A percentile compares a stretch with the other conserved stretches of the same genome.
Evolutionary conservation across 768 basidiomycete species (phyloP).

Genomic region (Pulveroboletus sp.): DNA sequence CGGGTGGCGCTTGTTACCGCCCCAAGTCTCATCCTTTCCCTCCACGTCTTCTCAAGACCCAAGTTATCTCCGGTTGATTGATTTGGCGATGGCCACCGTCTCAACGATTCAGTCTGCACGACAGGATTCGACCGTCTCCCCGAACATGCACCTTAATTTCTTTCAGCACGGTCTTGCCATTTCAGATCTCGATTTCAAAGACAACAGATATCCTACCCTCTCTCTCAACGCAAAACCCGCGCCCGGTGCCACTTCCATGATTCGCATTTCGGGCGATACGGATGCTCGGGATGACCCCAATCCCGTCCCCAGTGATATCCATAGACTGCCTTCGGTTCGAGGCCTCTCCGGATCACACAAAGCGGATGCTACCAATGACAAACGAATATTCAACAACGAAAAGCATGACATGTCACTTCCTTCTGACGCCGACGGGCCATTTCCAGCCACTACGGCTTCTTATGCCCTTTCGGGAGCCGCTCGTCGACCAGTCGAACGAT

Average conservation of each 20-base stretch:
- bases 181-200: slow-evolving; percentile 59
- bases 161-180: slow-evolving; percentile 53
- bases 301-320: slow-evolving; percentile 11
- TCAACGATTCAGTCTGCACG: slow-evolving; percentile 46
- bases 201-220: slow-evolving; percentile 53
- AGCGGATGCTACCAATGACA: slow-evolving; percentile 18
- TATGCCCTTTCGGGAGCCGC: slow-evolving; percentile 44
- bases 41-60: slow-evolving; percentile 12
- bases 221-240: slow-evolving; percentile 22
- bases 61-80: slow-evolving; percentile 22
- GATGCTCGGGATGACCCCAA: slow-evolving; percentile 22
- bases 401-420: slow-evolving; percentile 15
- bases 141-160: slow-evolving; percentile 36
- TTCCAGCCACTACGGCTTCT: slow-evolving; percentile 35
- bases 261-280: slow-evolving; percentile 26
- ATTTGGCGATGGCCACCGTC: slow-evolving; percentile 40
- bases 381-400: slow-evolving; percentile 24
- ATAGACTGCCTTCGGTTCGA: slow-evolving; percentile 11
- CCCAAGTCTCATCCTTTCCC: slow-evolving; percentile 8
- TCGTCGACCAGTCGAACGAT: slow-evolving; percentile 48
- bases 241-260: slow-evolving; percentile 29
- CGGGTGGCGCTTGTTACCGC: slow-evolving; percentile 7
- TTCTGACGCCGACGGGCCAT: slow-evolving; percentile 16
- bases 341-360: slow-evolving; percentile 14
- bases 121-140: slow-evolving; percentile 36